These are phyloP conservation scores for Pachyrhizus erosus DNA, from an alignment of 306 rosid genomes.

Conservation along the genomic window DNA sequence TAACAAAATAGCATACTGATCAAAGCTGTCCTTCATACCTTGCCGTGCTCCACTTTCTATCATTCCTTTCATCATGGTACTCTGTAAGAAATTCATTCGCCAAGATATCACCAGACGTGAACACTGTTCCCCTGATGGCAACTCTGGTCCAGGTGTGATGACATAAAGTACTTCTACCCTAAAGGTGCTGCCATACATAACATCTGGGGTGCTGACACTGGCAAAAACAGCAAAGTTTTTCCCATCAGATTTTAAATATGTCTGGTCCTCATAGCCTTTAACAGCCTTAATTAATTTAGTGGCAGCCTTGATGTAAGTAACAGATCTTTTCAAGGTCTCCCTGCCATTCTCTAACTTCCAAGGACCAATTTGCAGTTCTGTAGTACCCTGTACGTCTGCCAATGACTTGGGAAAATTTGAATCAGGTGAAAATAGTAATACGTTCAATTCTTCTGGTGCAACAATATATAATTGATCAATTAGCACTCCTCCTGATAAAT, in stretches of 20 bases:
- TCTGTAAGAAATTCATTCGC: slow-evolving; percentile 86
- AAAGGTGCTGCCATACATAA: slow-evolving; percentile 85
- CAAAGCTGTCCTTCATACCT: slow-evolving; percentile 90
- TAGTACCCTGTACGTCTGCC: slow-evolving; percentile 73
- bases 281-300: slow-evolving; percentile 74
- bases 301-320: slow-evolving; percentile 80
- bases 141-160: slow-evolving; percentile 89
- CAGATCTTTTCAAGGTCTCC: slow-evolving; percentile 64
- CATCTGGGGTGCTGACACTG: slow-evolving; percentile 84
- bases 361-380: slow-evolving; percentile 63
- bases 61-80: slow-evolving; percentile 98
- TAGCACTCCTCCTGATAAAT: slow-evolving; percentile 87
- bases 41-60: slow-evolving; percentile 92
- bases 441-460: slow-evolving; percentile 73
- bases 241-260: slow-evolving; percentile 84
- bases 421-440: slow-evolving; percentile 65
- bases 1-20: slow-evolving; percentile 69
- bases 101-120: slow-evolving; percentile 86
- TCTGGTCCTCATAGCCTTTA: slow-evolving; percentile 84
- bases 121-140: slow-evolving; percentile 74
- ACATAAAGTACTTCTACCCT: slow-evolving; percentile 75
- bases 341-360: slow-evolving; percentile 77
- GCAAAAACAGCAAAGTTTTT: slow-evolving; percentile 70
- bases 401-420: slow-evolving; percentile 65
- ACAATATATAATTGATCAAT: slow-evolving; percentile 76